Percentiles rank a stretch among this genome's conserved stretches.
phyloP scores from a whole-genome alignment of 106 monocot species.

The Allium sativum region DNA sequence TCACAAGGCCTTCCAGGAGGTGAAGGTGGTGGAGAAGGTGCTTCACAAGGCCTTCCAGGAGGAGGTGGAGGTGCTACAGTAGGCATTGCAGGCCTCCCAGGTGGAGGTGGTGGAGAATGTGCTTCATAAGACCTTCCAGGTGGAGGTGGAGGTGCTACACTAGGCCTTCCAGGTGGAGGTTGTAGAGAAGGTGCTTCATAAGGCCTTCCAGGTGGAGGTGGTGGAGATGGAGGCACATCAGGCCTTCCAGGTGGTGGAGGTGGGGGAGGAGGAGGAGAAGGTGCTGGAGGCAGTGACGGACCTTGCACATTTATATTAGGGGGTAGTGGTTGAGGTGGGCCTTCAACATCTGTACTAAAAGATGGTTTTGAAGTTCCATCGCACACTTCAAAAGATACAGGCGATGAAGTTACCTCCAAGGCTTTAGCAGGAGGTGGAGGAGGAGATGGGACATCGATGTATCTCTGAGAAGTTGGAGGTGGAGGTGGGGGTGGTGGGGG shows the following conservation, averaged over 20 bases:
- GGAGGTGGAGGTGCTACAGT: slow-evolving; percentile 19
- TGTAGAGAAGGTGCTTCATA: slow-evolving; percentile 14
- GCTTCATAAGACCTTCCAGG: not conserved
- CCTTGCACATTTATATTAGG: not conserved
- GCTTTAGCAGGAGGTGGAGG: not conserved
- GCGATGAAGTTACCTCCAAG: slow-evolving; percentile 5
- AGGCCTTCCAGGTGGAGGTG: not conserved
- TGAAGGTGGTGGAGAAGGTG: slow-evolving; percentile 23
- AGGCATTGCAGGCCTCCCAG: slow-evolving; percentile 14
- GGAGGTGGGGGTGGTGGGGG: slow-evolving; percentile 9
- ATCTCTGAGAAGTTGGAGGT: not conserved
- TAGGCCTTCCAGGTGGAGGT: slow-evolving; percentile 21
- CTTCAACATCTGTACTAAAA: not conserved
- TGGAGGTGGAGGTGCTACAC: slow-evolving; percentile 19
- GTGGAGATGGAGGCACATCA: slow-evolving; percentile 14
- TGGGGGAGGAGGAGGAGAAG: not conserved
- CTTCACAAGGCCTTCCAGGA: not conserved
- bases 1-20: slow-evolving; percentile 7
- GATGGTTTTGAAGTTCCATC: slow-evolving; percentile 5
- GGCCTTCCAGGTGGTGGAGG: not conserved
- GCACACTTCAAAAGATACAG: not conserved
- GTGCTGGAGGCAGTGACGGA: slow-evolving; percentile 3
- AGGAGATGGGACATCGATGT: slow-evolving; percentile 10
- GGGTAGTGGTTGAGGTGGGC: slow-evolving; percentile 16
- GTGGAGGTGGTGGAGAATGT: slow-evolving; percentile 25